Base-by-base conservation (phyloP, 306 rosid species). In the Sicyos edulis region DNA sequence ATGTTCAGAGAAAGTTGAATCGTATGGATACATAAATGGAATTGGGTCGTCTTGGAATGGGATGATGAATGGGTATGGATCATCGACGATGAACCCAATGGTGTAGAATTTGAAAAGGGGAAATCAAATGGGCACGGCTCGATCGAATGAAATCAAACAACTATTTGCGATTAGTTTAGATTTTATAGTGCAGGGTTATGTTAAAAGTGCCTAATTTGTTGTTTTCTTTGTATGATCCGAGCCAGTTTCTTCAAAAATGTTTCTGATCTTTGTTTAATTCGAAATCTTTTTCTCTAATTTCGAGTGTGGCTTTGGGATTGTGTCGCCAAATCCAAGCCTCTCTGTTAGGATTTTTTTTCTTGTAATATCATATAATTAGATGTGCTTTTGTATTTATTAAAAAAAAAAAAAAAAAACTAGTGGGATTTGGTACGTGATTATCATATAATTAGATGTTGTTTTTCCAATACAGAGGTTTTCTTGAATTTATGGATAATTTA, bases 21-120 rank as follows among this genome's bases (percentile, higher is more conserved):
- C 95, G 4, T 82, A 73, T 78, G 96, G 88, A 11, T 92, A 86
- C 75, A 58, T 83, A 45, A 83, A 84, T 12, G 86, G 89, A 62
- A 75, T 87, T 12, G 96, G 92, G 69, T 80, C 96, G 50, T 91
- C 93, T 88, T 70, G 88, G 88, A 64, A 82, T 42, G 87, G 88
- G 52, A 83, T 89, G 82, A 83, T 91, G 80, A 89, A 86, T 70
- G 93, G 85, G 70, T 87, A 88, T 66, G 96, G 87, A 65, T 80
- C 92, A 14, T 80, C 97, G 14, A 72, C 92, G 10, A 83, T 91
- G 68, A 88, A 88, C 65, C 84, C 89, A 21, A 70, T 87, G 81
- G 85, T 88, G 65, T 91, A 74, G 80, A 42, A 42, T 26, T 6
- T 3, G 20, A n/a, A 8, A 42, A 10, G 51, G 10, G 56, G 42